Base-by-base conservation (phyloP, 2,329 filamentous ascomycete genomes). In the Talaromyces sp. region DNA sequence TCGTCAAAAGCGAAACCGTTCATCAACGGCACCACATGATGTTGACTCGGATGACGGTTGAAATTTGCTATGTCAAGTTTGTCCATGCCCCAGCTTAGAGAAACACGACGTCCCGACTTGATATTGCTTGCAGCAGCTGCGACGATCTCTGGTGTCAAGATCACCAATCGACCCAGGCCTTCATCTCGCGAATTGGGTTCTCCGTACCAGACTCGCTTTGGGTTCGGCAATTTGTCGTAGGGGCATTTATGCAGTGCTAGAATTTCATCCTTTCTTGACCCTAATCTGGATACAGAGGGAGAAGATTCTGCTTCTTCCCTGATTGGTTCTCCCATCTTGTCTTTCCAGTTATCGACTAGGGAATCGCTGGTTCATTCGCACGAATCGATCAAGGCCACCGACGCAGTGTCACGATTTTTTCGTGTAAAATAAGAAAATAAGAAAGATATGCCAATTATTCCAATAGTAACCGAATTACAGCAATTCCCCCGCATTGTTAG, bases 51-150 rank as follows among this genome's bases (percentile, higher is more conserved):
- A 36, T 80, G 78, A 1, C 84, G 78, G 51, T 79, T 79, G 65
- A 85, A 81, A 63, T 82, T 81, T 1, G 83, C 81, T 65, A 81
- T 78, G 61, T 86, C 82, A 2, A 85, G 72, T 66, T 86, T 85
- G 23, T 78, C 81, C 63, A 86, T 68, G 28, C 83, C 80, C 84
- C 84, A 86, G 30, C 79, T 79, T 44, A 87, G 75, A 9, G 80
- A 80, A 28, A 85, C 78, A 34, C 82, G 76, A 23, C 75, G 74
- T 12, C 84, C 84, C 0, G 79, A 81, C 44, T 74, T 76, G 66
- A 86, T 85, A 65, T 83, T 80, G 5, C 75, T 73, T 4, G 76
- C 69, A 2, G 84, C 83, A 0, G 81, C 77, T 27, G 75, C 73
- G 3, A 86, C 81, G 1, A 82, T 72, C 1, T 83, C 76, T 1